phyloP scores from a whole-genome alignment of 768 basidiomycete genomes.

The Cantharellus anzutake region DNA sequence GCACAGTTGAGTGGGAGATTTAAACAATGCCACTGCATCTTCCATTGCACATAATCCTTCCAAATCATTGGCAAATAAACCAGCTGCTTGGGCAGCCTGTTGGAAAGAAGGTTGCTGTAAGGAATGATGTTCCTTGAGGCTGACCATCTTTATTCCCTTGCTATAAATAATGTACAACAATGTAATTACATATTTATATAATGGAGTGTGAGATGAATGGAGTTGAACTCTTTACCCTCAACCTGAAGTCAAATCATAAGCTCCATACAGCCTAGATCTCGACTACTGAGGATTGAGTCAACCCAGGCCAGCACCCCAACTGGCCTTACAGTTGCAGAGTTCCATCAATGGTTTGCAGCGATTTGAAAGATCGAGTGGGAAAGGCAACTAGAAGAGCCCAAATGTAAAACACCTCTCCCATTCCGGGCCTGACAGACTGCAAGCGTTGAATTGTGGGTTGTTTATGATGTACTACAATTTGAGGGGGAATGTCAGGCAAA shows the following conservation, averaged over 20 bases:
- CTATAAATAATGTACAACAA: no score
- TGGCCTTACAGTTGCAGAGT: neutral
- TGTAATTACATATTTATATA: no score
- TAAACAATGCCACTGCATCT: neutral
- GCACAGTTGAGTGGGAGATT: neutral
- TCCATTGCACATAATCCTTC: neutral
- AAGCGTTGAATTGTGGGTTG: neutral
- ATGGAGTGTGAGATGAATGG: no score
- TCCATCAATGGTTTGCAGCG: neutral
- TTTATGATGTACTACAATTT: neutral
- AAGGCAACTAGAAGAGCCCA: neutral
- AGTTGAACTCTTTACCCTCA: no score
- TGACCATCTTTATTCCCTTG: no score
- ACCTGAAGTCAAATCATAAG: no score
- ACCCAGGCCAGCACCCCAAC: no score
- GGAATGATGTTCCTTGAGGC: no score
- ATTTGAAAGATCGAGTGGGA: neutral
- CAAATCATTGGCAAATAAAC: neutral
- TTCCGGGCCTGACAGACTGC: slow-evolving; percentile 10
- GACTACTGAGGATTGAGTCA: no score
- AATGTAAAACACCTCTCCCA: neutral
- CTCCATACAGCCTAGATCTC: no score
- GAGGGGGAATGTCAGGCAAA: neutral
- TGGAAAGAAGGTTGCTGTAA: neutral
- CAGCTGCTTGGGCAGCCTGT: neutral